Evolutionary conservation across 768 basidiomycete species (phyloP), one percentile per base, ranked within the genome.

Genomic region (Phaffia australis): DNA sequence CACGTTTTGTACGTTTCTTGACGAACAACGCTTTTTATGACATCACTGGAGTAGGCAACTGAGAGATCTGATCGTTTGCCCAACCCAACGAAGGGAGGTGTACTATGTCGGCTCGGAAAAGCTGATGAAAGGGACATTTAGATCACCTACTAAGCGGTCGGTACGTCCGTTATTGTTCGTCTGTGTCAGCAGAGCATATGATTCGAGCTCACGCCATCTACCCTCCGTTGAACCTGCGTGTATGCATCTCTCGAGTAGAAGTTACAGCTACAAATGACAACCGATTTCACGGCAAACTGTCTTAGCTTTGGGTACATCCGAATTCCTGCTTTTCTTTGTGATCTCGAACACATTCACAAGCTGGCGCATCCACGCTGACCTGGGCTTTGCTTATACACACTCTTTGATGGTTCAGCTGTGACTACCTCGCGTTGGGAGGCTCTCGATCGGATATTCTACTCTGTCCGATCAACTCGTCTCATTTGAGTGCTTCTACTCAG

Each of bases 61-160:
- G 32, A 81, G 88, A 47, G 87, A 90, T 77, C 82, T 90, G 58
- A 76, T 89, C 59, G 81, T 87, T 67, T 88, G 87, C 74, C 87
- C 87, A 0, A 79, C 82, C 6, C 82, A 84, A 69, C 77, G 81
- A 16, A 85, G 86, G 2, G 73, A 84, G 6, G 81, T 87, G 48
- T 84, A 83, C 74, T 87, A 86, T 70, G 78, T 86, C 2, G 81
- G 81, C 29, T 74, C 74, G 11, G 72, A 75, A 47, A 16, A 32
- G 2, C 32, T 65, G 2, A 42, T 25, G 25, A 27, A 52, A 16
- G 64, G 57, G 1, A 50, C 3, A 14, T 60, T 49, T 15, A 52
- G 46, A 19, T 50, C 48, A 1, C 29, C 8, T 19, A 51, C 3
- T 23, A 7, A 30, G 42, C 46, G 48, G n/a, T 32, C 32, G 18